A percentile compares a stretch with the other conserved stretches of the same genome.
Evolutionary conservation across 2,329 filamentous ascomycete genomes (phyloP).

Genomic region (Diaporthe caulivora): DNA sequence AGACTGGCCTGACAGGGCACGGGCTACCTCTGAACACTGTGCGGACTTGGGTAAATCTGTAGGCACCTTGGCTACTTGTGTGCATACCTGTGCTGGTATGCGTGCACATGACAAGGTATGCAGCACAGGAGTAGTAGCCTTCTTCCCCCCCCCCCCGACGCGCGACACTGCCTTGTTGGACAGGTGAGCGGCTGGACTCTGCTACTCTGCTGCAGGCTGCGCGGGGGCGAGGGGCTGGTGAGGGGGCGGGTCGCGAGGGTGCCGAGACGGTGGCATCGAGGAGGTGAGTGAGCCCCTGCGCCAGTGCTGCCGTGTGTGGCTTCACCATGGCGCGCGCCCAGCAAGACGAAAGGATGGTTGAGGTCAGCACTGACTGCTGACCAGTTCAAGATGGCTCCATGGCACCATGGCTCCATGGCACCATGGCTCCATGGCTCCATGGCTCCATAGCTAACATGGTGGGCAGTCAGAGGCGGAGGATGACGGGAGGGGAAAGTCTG

Average conservation of each 20-base stretch:
- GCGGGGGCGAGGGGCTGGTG: neutral
- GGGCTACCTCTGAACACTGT: constrained; percentile 24
- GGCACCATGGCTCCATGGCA: no score
- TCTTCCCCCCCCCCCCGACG: neutral
- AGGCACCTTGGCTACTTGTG: no score
- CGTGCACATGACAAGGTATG: neutral
- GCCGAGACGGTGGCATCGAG: constrained; percentile 1
- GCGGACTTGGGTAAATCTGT: neutral
- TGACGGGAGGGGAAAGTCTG: neutral
- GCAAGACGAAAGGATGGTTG: neutral
- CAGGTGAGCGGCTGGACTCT: constrained; percentile 21
- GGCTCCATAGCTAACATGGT: no score
- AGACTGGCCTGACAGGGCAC: neutral
- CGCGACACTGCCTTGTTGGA: neutral
- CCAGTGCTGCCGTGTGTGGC: neutral
- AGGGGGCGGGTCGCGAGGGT: constrained; percentile 16
- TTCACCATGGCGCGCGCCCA: neutral
- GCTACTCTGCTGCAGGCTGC: constrained; percentile 14
- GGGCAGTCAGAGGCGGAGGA: constrained; percentile 2
- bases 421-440: no score
- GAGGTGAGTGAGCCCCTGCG: neutral
- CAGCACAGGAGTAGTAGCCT: neutral
- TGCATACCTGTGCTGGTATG: neutral
- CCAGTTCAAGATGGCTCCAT: no score
- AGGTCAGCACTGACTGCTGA: neutral